phyloP scores from a whole-genome alignment of 768 basidiomycete genomes.

The Amylocystis lapponica region DNA sequence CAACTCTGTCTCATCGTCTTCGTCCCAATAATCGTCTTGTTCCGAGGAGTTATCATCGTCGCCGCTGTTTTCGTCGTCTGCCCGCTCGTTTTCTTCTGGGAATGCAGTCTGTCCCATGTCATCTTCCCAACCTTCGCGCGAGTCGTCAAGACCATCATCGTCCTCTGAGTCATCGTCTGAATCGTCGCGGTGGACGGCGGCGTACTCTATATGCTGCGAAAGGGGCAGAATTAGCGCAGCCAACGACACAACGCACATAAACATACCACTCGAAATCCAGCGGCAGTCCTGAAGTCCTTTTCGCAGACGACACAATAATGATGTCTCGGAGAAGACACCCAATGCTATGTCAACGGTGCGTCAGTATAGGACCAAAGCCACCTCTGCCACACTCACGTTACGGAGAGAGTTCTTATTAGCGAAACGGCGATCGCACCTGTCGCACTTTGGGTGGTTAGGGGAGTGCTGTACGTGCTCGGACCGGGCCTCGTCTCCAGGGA shows the following conservation, averaged over 20 bases:
- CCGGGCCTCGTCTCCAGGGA: conserved; percentile 22
- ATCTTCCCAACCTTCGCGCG: conserved; percentile 29
- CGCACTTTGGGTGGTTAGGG: conserved; percentile 26
- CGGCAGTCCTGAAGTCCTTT: conserved; percentile 21
- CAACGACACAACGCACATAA: background rate
- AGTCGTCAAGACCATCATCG: conserved; percentile 18
- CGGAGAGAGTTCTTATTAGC: conserved; percentile 28
- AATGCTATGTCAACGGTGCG: conserved; percentile 20
- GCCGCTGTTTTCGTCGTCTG: conserved; percentile 5
- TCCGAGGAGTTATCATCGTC: background rate
- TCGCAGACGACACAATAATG: conserved; percentile 28
- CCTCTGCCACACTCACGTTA: conserved; percentile 16
- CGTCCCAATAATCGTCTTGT: conserved; percentile 16
- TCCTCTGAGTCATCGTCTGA: conserved; percentile 13
- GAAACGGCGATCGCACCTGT: conserved; percentile 24
- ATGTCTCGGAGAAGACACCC: conserved; percentile 22
- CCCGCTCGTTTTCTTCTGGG: conserved; percentile 13
- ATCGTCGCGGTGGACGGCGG: conserved; percentile 25
- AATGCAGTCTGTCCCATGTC: conserved; percentile 19
- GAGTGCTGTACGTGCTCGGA: conserved; percentile 24
- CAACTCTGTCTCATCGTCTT: conserved; percentile 10
- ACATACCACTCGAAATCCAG: conserved; percentile 25
- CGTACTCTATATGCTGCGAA: conserved; percentile 23
- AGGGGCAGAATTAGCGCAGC: background rate
- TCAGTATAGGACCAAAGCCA: background rate